Percentiles rank a stretch among this genome's conserved stretches.
These are phyloP conservation scores for Cladosporium sp. DNA, from an alignment of 2,329 filamentous ascomycete genomes.

Conservation along the genomic window DNA sequence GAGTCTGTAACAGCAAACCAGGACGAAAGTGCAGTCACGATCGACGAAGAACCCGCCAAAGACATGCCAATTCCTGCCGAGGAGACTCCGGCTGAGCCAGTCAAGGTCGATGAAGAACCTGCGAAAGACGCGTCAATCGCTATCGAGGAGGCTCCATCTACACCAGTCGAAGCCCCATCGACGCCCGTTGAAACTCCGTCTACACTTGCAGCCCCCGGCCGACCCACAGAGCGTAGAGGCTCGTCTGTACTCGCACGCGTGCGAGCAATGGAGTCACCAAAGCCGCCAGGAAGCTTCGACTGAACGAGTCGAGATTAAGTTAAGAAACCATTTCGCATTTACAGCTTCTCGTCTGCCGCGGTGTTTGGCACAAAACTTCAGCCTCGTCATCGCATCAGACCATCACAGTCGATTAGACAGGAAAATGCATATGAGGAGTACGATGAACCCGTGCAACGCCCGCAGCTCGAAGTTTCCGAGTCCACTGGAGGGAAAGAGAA, in stretches of 20 bases:
- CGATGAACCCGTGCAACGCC: not conserved
- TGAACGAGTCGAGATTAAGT: not conserved
- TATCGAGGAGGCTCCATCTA: not conserved
- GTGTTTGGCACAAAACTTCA: not conserved
- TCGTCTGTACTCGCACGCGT: constrained; percentile 26
- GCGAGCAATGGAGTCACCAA: constrained; percentile 23
- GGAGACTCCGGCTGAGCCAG: not conserved
- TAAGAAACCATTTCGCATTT: not conserved
- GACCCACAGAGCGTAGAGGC: constrained; percentile 20
- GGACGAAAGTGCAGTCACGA: not conserved
- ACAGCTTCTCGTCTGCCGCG: not conserved
- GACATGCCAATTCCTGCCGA: not conserved
- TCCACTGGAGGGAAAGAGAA: not conserved
- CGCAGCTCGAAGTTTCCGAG: not conserved
- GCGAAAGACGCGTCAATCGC: not conserved
- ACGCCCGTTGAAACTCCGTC: not conserved
- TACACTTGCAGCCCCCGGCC: not conserved
- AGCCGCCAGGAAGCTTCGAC: constrained; percentile 18
- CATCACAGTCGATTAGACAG: not conserved
- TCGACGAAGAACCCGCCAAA: not conserved
- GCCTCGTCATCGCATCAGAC: not conserved
- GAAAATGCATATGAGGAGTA: not conserved
- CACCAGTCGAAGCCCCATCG: not conserved
- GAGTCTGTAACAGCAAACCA: not conserved
- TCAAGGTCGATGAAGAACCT: not conserved